Evolutionary conservation across 179 eudicot species (phyloP).

Genomic region (Sideroxylon spinosum): DNA sequence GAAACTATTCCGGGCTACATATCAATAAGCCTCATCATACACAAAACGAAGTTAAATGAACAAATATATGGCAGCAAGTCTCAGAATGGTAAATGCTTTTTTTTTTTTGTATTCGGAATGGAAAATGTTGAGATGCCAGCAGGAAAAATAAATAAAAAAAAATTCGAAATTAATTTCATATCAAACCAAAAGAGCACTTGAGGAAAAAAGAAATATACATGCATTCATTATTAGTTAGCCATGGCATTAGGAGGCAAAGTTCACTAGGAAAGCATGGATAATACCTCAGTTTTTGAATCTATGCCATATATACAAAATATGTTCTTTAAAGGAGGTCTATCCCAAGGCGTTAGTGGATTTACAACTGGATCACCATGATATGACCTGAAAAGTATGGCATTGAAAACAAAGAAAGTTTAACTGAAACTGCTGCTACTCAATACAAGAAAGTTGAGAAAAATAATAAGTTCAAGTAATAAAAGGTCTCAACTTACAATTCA

Average conservation of each 20-base stretch:
- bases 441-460: not conserved
- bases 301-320: conserved; percentile 91
- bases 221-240: not conserved
- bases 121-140: conserved; percentile 5
- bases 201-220: not conserved
- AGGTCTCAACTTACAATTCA: not conserved
- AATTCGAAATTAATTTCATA: not conserved
- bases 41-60: not conserved
- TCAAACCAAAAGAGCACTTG: not conserved
- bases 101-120: too few relatives aligned
- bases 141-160: not conserved
- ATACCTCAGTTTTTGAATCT: conserved; percentile 91
- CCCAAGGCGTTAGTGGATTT: conserved; percentile 95
- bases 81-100: not conserved
- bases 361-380: conserved; percentile 85
- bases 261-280: not conserved
- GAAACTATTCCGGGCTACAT: not conserved
- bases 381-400: conserved; percentile 46
- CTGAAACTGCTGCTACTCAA: not conserved
- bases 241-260: conserved; percentile 3
- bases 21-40: not conserved
- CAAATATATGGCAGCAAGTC: not conserved
- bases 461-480: not conserved
- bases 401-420: not conserved
- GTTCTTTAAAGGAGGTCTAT: conserved; percentile 89